A percentile compares a stretch with the other conserved stretches of the same genome.
phyloP scores from a whole-genome alignment of 2,329 filamentous ascomycete genomes.

The Onygenales sp. region DNA sequence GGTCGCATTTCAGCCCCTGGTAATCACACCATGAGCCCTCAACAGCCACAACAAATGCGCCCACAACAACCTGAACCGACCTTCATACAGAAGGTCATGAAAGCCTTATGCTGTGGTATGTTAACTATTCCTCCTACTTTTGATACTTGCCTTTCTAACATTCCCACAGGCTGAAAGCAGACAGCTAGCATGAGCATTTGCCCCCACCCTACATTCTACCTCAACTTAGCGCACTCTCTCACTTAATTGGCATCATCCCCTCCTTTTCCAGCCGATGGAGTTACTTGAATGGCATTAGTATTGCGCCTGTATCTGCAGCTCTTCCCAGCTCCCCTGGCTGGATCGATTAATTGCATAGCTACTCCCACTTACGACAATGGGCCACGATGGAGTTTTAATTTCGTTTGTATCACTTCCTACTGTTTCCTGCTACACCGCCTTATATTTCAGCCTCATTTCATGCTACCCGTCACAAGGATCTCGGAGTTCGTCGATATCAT shows the following conservation, averaged over 20 bases:
- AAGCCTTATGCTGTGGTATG: slow-evolving; percentile 78
- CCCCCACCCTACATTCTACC: background rate
- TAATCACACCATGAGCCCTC: slow-evolving; percentile 51
- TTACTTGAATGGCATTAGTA: slow-evolving; percentile 1
- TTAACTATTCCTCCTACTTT: slow-evolving; percentile 10
- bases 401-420: background rate
- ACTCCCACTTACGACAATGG: slow-evolving; percentile 11
- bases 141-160: background rate
- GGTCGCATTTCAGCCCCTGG: slow-evolving; percentile 46
- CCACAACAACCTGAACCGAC: slow-evolving; percentile 60
- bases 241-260: background rate
- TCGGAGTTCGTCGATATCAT: slow-evolving; percentile 1
- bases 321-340: slow-evolving; percentile 4
- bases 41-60: slow-evolving; percentile 40
- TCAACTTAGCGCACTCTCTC: background rate
- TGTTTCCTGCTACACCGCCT: background rate
- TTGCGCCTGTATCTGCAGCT: slow-evolving; percentile 3
- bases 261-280: slow-evolving; percentile 3
- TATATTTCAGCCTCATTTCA: background rate
- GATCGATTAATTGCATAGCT: slow-evolving; percentile 8
- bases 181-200: background rate
- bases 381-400: slow-evolving; percentile 9
- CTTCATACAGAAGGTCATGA: slow-evolving; percentile 86
- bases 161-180: slow-evolving; percentile 1
- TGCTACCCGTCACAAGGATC: background rate